A percentile compares a stretch with the other conserved stretches of the same genome.
These are phyloP conservation scores for Chloromonas sp. DNA, from an alignment of 163 green algal genomes.

Conservation along the genomic window DNA sequence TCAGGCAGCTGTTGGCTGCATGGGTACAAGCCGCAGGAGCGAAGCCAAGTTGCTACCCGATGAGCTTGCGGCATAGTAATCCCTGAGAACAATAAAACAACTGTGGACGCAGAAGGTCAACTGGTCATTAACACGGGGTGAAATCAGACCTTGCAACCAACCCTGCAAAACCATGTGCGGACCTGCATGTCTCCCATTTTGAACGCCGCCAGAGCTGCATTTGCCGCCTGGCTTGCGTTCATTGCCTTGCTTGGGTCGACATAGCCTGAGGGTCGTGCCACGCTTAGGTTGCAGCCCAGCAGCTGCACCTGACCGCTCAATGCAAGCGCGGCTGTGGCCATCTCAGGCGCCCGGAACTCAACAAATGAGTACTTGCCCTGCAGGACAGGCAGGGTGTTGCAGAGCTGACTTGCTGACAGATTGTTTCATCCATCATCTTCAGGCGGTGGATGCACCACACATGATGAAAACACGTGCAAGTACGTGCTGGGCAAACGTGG, in stretches of 20 bases:
- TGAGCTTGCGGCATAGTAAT: too few relatives aligned
- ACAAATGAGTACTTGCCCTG: conserved; percentile 78
- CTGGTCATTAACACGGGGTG: too few relatives aligned
- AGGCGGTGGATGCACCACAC: too few relatives aligned
- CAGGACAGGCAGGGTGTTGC: not conserved
- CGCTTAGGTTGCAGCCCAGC: conserved; percentile 68
- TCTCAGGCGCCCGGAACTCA: conserved; percentile 79
- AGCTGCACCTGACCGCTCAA: conserved; percentile 73
- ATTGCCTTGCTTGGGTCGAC: conserved; percentile 74
- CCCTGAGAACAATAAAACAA: too few relatives aligned
- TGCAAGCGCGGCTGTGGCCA: conserved; percentile 74
- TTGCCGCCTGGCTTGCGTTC: conserved; percentile 29
- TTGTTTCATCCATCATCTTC: not conserved
- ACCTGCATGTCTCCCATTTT: conserved; percentile 22
- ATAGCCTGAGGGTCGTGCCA: conserved; percentile 75
- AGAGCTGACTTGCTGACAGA: not conserved
- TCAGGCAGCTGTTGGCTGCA: too few relatives aligned
- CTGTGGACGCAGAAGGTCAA: too few relatives aligned
- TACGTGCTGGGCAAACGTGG: too few relatives aligned
- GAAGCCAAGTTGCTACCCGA: too few relatives aligned
- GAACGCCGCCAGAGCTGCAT: conserved; percentile 33
- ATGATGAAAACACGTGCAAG: too few relatives aligned
- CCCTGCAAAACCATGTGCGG: not conserved
- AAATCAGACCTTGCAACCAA: too few relatives aligned
- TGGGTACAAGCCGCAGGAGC: too few relatives aligned